Evolutionary conservation across 2,329 filamentous ascomycete genomes (phyloP), one percentile per base, ranked within the genome.

Genomic region (Fusarium sp.): DNA sequence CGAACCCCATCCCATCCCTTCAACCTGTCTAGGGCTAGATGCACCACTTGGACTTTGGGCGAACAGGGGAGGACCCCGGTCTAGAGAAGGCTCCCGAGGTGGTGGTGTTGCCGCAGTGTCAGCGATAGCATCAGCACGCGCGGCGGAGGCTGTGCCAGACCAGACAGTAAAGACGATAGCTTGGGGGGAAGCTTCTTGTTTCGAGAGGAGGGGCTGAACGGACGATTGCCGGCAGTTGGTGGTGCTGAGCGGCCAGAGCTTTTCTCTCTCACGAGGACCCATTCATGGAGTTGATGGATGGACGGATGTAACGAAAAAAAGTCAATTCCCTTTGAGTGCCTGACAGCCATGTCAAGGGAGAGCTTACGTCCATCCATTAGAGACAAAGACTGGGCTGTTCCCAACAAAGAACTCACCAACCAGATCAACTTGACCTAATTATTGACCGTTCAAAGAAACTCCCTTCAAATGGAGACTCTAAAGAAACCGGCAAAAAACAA

Each of bases 141-240:
- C 63, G 68, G 68, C 66, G 67, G 76, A 78, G 76, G 76, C 76
- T 74, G 76, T 78, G 75, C 75, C 67, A 30, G 60, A 47, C 20
- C 47, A 63, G 33, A 25, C 30, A 15, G 37, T 11, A 73, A 47
- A 50, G 52, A 66, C 56, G 40, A 70, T 72, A 60, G 64, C 63
- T 65, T 59, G 67, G 59, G 64, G 58, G 69, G 22, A 22, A 70
- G 71, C 33, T 72, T 71, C 43, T 30, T 75, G 76, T 78, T 78
- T 78, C 75, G 72, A 76, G 70, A 76, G 73, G 76, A 78, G 76
- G 76, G 76, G 76, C 25, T 52, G 14, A 45, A 67, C 61, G 72
- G 66, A 63, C 47, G 40, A 59, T 60, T 68, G 63, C 50, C 76
- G 75, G 75, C 75, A 78, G 68, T 78, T 71, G 15, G 63, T 66